A percentile compares a stretch with the other conserved stretches of the same genome.
Conservation (phyloP, 345 rosid genomes). For the Noccaea caerulescens region DNA sequence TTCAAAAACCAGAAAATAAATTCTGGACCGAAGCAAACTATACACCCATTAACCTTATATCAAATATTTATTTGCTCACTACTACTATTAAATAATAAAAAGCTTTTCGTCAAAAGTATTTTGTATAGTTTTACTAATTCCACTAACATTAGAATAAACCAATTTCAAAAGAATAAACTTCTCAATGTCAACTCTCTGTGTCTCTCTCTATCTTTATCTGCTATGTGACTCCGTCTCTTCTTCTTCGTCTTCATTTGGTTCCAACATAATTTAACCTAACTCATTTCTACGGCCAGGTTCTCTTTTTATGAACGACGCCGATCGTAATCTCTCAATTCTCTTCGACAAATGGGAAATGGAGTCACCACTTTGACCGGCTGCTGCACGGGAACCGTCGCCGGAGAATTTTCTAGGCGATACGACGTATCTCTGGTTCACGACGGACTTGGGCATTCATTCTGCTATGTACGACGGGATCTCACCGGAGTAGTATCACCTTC, state of each 20-base stretch:
- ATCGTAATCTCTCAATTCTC: neutral
- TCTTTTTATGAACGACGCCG: slow-evolving; percentile 27
- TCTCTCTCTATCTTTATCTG: slow-evolving; percentile 21
- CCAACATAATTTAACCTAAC: slow-evolving; percentile 34
- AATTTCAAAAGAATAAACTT: slow-evolving; percentile 32
- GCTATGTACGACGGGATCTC: slow-evolving; percentile 69
- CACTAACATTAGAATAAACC: slow-evolving; percentile 46
- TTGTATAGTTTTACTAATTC: slow-evolving; percentile 42
- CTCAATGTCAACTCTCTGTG: slow-evolving; percentile 50
- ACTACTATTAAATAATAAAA: slow-evolving; percentile 4
- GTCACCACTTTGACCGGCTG: slow-evolving; percentile 57
- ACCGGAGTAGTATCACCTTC: slow-evolving; percentile 34
- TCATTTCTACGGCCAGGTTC: slow-evolving; percentile 14
- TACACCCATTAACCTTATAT: neutral
- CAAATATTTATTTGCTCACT: neutral
- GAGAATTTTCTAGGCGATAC: slow-evolving; percentile 62
- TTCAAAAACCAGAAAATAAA: neutral
- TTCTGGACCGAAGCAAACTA: neutral
- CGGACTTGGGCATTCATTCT: slow-evolving; percentile 83
- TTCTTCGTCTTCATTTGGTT: slow-evolving; percentile 34
- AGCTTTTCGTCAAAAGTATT: slow-evolving; percentile 17
- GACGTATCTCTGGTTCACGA: slow-evolving; percentile 58
- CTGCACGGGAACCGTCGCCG: slow-evolving; percentile 58
- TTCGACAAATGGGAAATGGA: slow-evolving; percentile 69
- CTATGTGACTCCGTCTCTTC: slow-evolving; percentile 17